These are phyloP conservation scores for Daldinia loculata DNA, from an alignment of 495 filamentous ascomycete genomes.

Conservation along the genomic window DNA sequence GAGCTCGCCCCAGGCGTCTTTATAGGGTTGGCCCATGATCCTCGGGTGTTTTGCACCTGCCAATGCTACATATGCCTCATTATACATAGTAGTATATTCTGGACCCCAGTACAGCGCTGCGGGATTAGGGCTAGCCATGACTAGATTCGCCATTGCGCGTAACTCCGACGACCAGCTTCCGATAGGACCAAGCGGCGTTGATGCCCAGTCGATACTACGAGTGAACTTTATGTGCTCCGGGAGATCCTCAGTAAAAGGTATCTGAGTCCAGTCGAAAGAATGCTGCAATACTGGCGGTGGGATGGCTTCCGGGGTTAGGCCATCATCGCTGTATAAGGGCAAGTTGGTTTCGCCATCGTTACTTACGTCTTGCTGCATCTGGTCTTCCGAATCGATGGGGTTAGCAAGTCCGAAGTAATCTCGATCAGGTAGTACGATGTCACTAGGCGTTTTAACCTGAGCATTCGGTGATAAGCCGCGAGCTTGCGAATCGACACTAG, in stretches of 20 bases:
- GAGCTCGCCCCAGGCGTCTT: slow-evolving; percentile 71
- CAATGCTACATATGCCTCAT: slow-evolving; percentile 73
- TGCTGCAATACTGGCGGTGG: slow-evolving; percentile 38
- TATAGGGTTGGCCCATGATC: slow-evolving; percentile 73
- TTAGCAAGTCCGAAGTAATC: slow-evolving; percentile 53
- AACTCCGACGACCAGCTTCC: slow-evolving; percentile 70
- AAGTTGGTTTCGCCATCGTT: slow-evolving; percentile 25
- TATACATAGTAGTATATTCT: slow-evolving; percentile 73
- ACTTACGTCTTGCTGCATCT: slow-evolving; percentile 31
- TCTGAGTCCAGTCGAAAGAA: slow-evolving; percentile 75
- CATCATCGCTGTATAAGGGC: slow-evolving; percentile 37
- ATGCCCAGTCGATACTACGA: slow-evolving; percentile 69
- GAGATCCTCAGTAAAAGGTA: slow-evolving; percentile 64
- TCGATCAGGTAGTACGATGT: slow-evolving; percentile 42
- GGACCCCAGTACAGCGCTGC: slow-evolving; percentile 77
- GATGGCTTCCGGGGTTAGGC: slow-evolving; percentile 40
- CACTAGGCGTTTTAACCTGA: slow-evolving; percentile 38
- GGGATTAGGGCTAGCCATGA: slow-evolving; percentile 77
- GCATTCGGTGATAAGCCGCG: slow-evolving; percentile 43
- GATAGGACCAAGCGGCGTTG: slow-evolving; percentile 70
- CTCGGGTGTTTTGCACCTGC: slow-evolving; percentile 74
- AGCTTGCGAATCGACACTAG: slow-evolving; percentile 34
- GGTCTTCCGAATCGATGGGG: slow-evolving; percentile 20
- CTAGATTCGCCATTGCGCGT: slow-evolving; percentile 69
- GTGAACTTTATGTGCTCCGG: slow-evolving; percentile 72